Percentiles rank a stretch among this genome's conserved stretches.
These are phyloP conservation scores for Calonectria pseudoreteaudii DNA, from an alignment of 2,329 filamentous ascomycete genomes.

Conservation along the genomic window DNA sequence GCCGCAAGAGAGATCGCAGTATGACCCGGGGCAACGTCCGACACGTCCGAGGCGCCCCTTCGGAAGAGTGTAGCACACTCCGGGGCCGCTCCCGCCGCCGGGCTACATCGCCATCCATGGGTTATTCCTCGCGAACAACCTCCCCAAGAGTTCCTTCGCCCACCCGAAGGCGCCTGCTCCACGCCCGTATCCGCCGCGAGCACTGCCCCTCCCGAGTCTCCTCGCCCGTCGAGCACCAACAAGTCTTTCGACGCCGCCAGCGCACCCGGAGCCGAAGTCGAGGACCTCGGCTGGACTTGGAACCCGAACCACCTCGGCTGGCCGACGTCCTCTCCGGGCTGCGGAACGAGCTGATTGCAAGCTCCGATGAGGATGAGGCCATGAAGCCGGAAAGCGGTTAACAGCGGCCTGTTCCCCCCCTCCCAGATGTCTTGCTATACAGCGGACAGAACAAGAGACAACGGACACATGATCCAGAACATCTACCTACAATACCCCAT, in stretches of 20 bases:
- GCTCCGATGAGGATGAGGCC: constrained; percentile 34
- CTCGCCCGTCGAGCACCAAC: constrained; percentile 49
- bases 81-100: constrained; percentile 55
- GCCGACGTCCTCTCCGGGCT: constrained; percentile 48
- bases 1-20: constrained; percentile 55
- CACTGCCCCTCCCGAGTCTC: constrained; percentile 56
- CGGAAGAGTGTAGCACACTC: constrained; percentile 57
- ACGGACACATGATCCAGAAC: background rate
- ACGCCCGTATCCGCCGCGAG: constrained; percentile 56
- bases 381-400: constrained; percentile 27
- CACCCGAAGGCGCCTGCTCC: constrained; percentile 55
- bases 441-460: background rate
- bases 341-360: constrained; percentile 49
- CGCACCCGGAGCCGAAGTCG: constrained; percentile 54
- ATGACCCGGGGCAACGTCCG: constrained; percentile 48
- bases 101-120: constrained; percentile 50
- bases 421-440: constrained; percentile 14
- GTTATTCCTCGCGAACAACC: constrained; percentile 46
- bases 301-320: constrained; percentile 40
- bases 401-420: background rate
- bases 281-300: constrained; percentile 46
- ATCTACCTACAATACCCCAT: constrained; percentile 3
- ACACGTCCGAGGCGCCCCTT: constrained; percentile 44
- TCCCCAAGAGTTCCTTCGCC: constrained; percentile 54
- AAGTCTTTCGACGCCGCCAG: constrained; percentile 49